Evolutionary conservation across 2,329 filamentous ascomycete genomes (phyloP), one percentile per base, ranked within the genome.

Genomic region (Zymoseptoria brevis): DNA sequence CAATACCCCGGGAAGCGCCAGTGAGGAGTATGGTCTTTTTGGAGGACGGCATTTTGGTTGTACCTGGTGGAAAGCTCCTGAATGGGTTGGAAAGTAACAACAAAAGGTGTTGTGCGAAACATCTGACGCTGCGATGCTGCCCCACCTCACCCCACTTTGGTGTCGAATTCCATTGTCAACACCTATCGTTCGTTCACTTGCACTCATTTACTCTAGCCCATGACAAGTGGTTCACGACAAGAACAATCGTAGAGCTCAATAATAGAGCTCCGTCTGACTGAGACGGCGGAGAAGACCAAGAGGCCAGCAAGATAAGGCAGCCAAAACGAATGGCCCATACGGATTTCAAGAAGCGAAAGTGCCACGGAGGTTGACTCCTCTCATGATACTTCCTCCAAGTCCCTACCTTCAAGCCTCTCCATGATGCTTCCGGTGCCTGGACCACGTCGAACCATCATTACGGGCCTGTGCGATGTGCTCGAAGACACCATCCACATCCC

Each of bases 1-100:
- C 85, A 66, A 88, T 85, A 81, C 84, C 84, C 75, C 83, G 76
- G 1, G 84, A 86, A 59, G 85, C 85, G 58, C 85, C 85, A 1
- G 85, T 87, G 24, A 83, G 65, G 22, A 82, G 76, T 24, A 83
- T 74, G 2, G 79, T 76, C 67, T 79, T 80, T 6, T 45, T 45
- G 35, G 35, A 45, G 35, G 35, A 16, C 19, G 60, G 64, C 64
- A 66, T 66, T 35, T 19, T 59, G n/a, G 19, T 7, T 45, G 13
- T n/a, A n/a, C 5, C 4, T 45, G 35, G 35, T 16, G 13, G 35
- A 45, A 16, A 45, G 50, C 54, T 60, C 35, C 4, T 11, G 35
- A 13, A 13, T 41, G 35, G 3, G 35, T 45, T 45, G 35, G 13
- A n/a, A 7, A n/a, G 35, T 45, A n/a, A n/a, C 13, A 16, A 45